Conservation (phyloP, 176 grass and related monocot genomes). For the Hordeum vulgare region DNA sequence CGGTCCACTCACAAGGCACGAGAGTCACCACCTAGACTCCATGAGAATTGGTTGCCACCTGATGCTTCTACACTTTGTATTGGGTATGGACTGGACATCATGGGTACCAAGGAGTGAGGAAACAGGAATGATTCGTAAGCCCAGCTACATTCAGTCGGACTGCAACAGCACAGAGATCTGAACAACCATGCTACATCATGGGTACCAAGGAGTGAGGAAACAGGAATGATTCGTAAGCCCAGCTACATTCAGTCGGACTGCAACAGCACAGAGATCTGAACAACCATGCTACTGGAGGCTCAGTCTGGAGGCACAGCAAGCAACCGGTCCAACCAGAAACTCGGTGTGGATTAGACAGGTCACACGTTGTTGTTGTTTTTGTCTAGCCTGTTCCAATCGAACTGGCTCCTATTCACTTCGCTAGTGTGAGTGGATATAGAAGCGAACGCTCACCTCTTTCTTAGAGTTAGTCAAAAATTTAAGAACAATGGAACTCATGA, state of each 20-base stretch:
- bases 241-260: neutral
- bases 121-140: neutral
- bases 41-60: neutral
- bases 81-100: neutral
- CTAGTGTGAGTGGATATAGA: too few relatives aligned
- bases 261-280: neutral
- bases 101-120: neutral
- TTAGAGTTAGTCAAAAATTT: neutral
- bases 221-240: neutral
- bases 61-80: neutral
- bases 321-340: neutral
- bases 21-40: neutral
- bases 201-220: neutral
- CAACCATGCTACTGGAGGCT: neutral
- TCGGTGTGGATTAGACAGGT: neutral
- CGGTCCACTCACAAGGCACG: neutral
- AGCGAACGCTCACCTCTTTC: neutral
- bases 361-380: neutral
- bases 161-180: neutral
- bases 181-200: neutral
- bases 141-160: neutral
- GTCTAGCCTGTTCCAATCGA: neutral
- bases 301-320: neutral
- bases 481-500: neutral
- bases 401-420: neutral